Conservation (phyloP, 768 basidiomycete species). For the Phanerodontia chrysosporium region DNA sequence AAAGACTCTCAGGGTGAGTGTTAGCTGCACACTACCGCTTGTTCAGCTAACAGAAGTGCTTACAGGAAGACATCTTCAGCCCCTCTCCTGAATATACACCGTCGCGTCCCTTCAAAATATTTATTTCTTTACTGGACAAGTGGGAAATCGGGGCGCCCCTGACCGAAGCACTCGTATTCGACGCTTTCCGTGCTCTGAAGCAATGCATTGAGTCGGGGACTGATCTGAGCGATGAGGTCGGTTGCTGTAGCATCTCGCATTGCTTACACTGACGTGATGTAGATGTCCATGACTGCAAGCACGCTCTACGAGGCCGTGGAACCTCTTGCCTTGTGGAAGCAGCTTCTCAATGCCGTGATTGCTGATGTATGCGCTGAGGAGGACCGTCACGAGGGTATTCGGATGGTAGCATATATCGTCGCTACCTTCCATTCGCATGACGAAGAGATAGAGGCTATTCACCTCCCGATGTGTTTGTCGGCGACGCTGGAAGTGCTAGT, state of each 20-base stretch:
- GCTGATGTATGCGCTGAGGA: constrained; percentile 46
- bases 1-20: constrained; percentile 60
- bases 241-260: constrained; percentile 20
- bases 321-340: constrained; percentile 83
- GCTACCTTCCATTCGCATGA: constrained; percentile 73
- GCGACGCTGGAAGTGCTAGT: constrained; percentile 60
- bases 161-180: constrained; percentile 74
- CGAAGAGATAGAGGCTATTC: constrained; percentile 78
- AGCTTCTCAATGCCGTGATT: constrained; percentile 56
- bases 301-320: constrained; percentile 93
- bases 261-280: neutral
- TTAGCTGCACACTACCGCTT: neutral
- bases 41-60: constrained; percentile 11
- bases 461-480: constrained; percentile 76
- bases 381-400: constrained; percentile 48
- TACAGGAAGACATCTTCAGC: constrained; percentile 70
- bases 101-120: constrained; percentile 91
- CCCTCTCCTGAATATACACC: constrained; percentile 71
- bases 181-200: constrained; percentile 73
- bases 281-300: constrained; percentile 80
- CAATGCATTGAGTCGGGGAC: constrained; percentile 45
- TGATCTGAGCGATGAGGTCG: constrained; percentile 60
- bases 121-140: constrained; percentile 91
- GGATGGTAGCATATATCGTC: constrained; percentile 70
- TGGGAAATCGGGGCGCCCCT: constrained; percentile 90